phyloP scores from a whole-genome alignment of 208 protist genomes.

The Strigomonas culicis region DNA sequence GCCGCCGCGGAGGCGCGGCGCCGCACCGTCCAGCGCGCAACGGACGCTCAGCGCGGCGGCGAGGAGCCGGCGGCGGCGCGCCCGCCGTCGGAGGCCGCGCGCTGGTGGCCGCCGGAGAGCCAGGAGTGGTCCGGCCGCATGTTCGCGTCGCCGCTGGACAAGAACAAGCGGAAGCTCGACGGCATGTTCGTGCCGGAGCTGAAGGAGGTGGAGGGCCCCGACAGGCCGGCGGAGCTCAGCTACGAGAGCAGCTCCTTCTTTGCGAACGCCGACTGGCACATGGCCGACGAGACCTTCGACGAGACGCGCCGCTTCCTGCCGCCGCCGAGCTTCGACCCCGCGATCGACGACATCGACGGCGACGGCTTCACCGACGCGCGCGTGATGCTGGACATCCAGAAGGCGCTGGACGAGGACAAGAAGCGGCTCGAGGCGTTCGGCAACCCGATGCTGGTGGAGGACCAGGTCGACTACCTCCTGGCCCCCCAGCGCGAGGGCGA shows the following conservation, averaged over 20 bases:
- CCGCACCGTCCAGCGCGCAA: slow-evolving; percentile 54
- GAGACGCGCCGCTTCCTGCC: slow-evolving; percentile 72
- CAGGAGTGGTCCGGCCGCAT: slow-evolving; percentile 68
- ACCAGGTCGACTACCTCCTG: slow-evolving; percentile 83
- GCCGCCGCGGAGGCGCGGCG: slow-evolving; percentile 43
- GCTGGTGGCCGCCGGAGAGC: slow-evolving; percentile 70
- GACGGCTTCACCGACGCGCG: slow-evolving; percentile 72
- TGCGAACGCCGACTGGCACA: slow-evolving; percentile 62
- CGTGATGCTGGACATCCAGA: slow-evolving; percentile 82
- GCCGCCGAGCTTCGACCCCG: slow-evolving; percentile 79
- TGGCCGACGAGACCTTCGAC: slow-evolving; percentile 75
- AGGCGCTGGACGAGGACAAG: slow-evolving; percentile 81
- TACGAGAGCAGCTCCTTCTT: slow-evolving; percentile 78
- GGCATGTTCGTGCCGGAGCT: slow-evolving; percentile 86
- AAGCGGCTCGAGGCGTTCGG: slow-evolving; percentile 82
- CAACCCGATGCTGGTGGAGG: slow-evolving; percentile 82
- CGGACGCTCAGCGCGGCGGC: slow-evolving; percentile 56
- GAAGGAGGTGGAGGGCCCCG: slow-evolving; percentile 52
- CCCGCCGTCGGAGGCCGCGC: slow-evolving; percentile 26
- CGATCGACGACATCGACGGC: slow-evolving; percentile 82
- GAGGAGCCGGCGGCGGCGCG: slow-evolving; percentile 29
- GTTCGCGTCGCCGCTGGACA: slow-evolving; percentile 64
- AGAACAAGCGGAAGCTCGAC: slow-evolving; percentile 72
- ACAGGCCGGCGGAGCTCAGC: slow-evolving; percentile 66
- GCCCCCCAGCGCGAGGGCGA: slow-evolving; percentile 78